phyloP scores from a whole-genome alignment of 345 rosid species.

The Salix brachista region DNA sequence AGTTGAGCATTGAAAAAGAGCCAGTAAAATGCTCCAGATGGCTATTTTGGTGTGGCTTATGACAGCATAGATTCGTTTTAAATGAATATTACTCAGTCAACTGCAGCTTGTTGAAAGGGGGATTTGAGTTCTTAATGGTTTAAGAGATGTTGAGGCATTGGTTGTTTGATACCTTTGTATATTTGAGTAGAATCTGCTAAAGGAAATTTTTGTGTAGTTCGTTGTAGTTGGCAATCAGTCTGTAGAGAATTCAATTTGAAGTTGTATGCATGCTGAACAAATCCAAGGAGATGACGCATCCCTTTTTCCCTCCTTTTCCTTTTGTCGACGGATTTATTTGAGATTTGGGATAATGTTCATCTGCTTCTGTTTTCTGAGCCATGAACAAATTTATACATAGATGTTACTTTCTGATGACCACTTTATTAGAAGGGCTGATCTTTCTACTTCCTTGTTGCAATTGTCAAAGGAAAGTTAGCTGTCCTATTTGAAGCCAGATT shows the following conservation, averaged over 20 bases:
- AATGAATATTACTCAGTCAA: slow-evolving; percentile 12
- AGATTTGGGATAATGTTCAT: not conserved
- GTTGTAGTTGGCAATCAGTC: not conserved
- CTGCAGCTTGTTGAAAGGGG: slow-evolving; percentile 20
- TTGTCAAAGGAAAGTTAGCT: too few relatives aligned
- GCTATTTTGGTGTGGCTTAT: slow-evolving; percentile 27
- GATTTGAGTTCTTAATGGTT: slow-evolving; percentile 15
- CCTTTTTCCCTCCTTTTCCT: not conserved
- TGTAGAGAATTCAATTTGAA: not conserved
- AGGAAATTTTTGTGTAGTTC: not conserved
- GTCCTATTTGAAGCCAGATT: too few relatives aligned
- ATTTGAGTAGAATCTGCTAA: not conserved
- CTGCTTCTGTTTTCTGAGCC: not conserved
- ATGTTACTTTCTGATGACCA: too few relatives aligned
- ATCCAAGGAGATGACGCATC: not conserved
- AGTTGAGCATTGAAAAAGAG: slow-evolving; percentile 18
- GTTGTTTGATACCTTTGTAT: not conserved
- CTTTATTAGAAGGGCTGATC: not conserved
- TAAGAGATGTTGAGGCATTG: slow-evolving; percentile 5
- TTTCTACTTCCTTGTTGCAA: not conserved
- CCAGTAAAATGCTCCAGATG: slow-evolving; percentile 16
- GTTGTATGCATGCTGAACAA: not conserved
- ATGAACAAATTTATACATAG: too few relatives aligned
- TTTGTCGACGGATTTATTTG: not conserved
- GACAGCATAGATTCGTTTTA: slow-evolving; percentile 22